Conservation (phyloP, 805 yeast genomes). For the Lachancea waltii region DNA sequence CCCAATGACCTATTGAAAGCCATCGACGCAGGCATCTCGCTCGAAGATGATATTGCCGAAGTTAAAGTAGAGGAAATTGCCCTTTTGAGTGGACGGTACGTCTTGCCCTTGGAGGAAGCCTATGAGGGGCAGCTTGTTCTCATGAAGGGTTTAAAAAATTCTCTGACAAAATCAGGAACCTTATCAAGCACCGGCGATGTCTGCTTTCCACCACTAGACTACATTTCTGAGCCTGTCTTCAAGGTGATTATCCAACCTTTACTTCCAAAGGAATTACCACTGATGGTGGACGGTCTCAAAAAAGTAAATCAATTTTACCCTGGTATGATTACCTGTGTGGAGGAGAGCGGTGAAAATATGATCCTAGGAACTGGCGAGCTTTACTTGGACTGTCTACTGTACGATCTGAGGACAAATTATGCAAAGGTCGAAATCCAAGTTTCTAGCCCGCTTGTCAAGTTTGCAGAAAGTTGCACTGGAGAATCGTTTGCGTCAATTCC, state of each 20-base stretch:
- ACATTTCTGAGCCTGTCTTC: constrained; percentile 51
- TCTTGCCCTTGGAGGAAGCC: constrained; percentile 45
- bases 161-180: constrained; percentile 56
- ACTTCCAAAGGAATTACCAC: constrained; percentile 71
- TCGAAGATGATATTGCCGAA: constrained; percentile 44
- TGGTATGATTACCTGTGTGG: constrained; percentile 62
- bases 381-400: constrained; percentile 74
- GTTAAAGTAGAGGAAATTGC: constrained; percentile 40
- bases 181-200: constrained; percentile 30
- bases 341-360: constrained; percentile 84
- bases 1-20: constrained; percentile 45
- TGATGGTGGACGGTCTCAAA: constrained; percentile 62
- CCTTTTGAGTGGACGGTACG: constrained; percentile 68
- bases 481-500: constrained; percentile 64
- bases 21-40: constrained; percentile 24
- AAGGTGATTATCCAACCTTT: constrained; percentile 81
- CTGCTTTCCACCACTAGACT: constrained; percentile 35
- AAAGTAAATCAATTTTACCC: constrained; percentile 57
- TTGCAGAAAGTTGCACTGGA: constrained; percentile 68
- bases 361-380: constrained; percentile 81
- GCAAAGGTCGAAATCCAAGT: constrained; percentile 67
- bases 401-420: constrained; percentile 62
- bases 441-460: constrained; percentile 76
- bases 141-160: constrained; percentile 54
- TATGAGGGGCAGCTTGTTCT: constrained; percentile 65